Evolutionary conservation across 2,329 filamentous ascomycete genomes (phyloP).

Genomic region (Westerdykella aurantiaca): DNA sequence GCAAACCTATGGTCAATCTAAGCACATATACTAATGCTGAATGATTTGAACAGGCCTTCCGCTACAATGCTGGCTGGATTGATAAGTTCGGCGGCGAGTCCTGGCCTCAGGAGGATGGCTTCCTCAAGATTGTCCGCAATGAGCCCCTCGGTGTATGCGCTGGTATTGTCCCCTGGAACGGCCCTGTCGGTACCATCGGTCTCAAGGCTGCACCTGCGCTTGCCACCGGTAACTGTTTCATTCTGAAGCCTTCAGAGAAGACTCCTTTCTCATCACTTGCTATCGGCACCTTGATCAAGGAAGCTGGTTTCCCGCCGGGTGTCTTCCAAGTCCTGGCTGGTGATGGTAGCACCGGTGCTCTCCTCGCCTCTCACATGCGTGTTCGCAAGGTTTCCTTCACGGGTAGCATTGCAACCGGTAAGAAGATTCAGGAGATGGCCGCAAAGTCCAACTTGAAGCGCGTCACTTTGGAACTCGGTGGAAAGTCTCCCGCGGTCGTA

Average conservation of each 20-base stretch:
- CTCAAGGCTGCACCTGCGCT: slow-evolving; percentile 35
- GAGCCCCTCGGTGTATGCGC: slow-evolving; percentile 41
- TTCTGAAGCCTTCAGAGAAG: slow-evolving; percentile 35
- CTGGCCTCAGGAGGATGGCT: slow-evolving; percentile 43
- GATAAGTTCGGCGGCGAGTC: slow-evolving; percentile 32
- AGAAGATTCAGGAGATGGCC: slow-evolving; percentile 39
- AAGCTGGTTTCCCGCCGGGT: slow-evolving; percentile 38
- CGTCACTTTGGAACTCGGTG: slow-evolving; percentile 42
- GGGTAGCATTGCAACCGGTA: slow-evolving; percentile 35
- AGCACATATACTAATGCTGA: slow-evolving; percentile 19
- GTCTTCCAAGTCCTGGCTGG: slow-evolving; percentile 39
- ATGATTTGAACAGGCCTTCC: slow-evolving; percentile 17
- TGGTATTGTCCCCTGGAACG: slow-evolving; percentile 42
- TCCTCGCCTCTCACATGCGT: slow-evolving; percentile 36
- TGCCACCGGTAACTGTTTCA: slow-evolving; percentile 33
- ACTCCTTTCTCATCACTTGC: slow-evolving; percentile 31
- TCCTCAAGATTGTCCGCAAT: slow-evolving; percentile 39
- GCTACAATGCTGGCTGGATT: slow-evolving; percentile 34
- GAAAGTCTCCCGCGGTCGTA: slow-evolving; percentile 41
- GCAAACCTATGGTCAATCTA: slow-evolving; percentile 13
- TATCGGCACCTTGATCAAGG: slow-evolving; percentile 30
- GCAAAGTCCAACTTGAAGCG: slow-evolving; percentile 41
- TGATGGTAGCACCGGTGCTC: slow-evolving; percentile 34
- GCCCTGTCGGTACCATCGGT: slow-evolving; percentile 35
- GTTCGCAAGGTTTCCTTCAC: slow-evolving; percentile 41